Conservation (phyloP, 495 filamentous ascomycete species). For the Neurospora sp. region DNA sequence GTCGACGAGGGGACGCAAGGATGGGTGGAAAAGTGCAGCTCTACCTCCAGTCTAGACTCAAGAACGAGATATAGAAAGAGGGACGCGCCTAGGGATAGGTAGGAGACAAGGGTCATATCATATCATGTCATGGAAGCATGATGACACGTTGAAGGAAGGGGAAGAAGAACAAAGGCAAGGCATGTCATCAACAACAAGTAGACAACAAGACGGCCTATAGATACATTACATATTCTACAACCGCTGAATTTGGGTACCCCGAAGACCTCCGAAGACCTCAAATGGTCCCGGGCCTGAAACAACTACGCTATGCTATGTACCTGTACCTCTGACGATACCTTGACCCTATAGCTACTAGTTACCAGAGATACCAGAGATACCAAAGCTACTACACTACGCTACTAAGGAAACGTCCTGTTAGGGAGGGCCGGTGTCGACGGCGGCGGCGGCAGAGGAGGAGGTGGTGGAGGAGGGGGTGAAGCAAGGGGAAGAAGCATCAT, state of each 20-base stretch:
- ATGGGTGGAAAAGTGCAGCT: too few relatives aligned
- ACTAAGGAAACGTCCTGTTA: not conserved
- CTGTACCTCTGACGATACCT: not conserved
- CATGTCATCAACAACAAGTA: not conserved
- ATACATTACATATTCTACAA: not conserved
- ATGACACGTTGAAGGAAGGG: not conserved
- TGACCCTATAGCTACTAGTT: too few relatives aligned
- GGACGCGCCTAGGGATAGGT: not conserved
- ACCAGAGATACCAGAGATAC: not conserved
- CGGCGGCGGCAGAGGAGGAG: not conserved
- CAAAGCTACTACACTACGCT: not conserved
- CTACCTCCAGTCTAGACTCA: too few relatives aligned
- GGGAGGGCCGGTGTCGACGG: not conserved
- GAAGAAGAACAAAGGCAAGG: not conserved
- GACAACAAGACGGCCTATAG: too few relatives aligned
- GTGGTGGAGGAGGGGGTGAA: not conserved
- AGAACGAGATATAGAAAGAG: too few relatives aligned
- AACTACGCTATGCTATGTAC: not conserved
- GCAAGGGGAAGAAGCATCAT: not conserved
- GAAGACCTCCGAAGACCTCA: not conserved
- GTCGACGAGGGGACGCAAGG: too few relatives aligned
- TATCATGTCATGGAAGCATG: not conserved
- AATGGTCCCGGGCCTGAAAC: not conserved
- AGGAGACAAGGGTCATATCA: not conserved
- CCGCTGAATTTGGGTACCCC: not conserved